phyloP scores from a whole-genome alignment of 495 filamentous ascomycete species.

The Tuber indicum region DNA sequence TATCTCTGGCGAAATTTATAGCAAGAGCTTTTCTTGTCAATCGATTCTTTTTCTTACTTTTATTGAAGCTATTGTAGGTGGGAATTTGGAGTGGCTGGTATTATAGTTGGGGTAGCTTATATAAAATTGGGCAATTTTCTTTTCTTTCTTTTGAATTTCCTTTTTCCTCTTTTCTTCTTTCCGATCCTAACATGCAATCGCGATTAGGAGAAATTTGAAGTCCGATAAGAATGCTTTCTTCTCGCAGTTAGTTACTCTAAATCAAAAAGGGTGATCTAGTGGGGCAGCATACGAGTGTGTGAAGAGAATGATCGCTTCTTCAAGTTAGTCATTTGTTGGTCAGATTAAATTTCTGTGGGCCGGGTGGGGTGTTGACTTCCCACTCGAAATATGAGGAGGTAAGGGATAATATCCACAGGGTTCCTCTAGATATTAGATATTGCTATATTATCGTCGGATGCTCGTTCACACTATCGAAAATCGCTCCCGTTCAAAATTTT shows the following conservation, averaged over 20 bases:
- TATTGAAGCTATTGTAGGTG: neutral
- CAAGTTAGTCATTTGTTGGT: neutral
- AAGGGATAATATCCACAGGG: neutral
- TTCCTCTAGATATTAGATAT: neutral
- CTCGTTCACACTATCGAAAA: neutral
- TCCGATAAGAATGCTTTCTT: neutral
- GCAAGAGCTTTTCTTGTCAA: neutral
- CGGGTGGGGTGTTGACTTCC: neutral
- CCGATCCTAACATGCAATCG: neutral
- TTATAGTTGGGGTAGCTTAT: neutral
- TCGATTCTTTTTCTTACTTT: neutral
- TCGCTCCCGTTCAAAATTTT: neutral
- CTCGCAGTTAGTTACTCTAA: neutral
- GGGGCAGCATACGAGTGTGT: neutral
- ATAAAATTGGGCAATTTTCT: neutral
- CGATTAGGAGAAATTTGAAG: neutral
- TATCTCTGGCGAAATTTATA: neutral
- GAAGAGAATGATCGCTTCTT: neutral
- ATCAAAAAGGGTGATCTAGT: neutral
- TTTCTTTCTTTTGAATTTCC: neutral
- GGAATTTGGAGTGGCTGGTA: neutral
- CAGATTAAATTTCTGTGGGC: neutral
- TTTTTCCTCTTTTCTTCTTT: neutral
- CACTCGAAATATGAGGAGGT: neutral
- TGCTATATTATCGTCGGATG: neutral